Base-by-base conservation (phyloP, 306 rosid genomes). In the Cicer bijugum region DNA sequence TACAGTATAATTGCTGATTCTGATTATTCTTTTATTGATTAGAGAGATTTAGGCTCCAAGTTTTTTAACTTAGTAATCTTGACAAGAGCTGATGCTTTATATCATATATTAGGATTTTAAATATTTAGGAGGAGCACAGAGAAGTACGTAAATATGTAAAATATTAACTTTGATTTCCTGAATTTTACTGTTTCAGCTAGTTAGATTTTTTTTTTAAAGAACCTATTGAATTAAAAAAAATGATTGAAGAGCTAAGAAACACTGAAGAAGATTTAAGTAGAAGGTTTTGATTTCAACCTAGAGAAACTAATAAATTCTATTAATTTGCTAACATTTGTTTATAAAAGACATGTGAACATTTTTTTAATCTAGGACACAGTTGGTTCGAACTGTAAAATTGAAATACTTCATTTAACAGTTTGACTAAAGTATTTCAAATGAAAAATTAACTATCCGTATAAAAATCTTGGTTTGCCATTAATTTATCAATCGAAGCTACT, bases 111-210 rank as follows among this genome's bases (percentile, higher is more conserved):
- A 67, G 72, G 44, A 51, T 44, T 70, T 70, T 17, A 38, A 16
- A 6, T 52, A 38, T 15, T 16, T 51, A 38, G 75, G 63, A 52
- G 44, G 14, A 33, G 8, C 9, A 11, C 51, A 10, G 50, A 15
- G 39, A 52, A 52, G 17, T 48, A 14, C 48, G 63, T 70, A 52
- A 70, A 70, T 69, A 37, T 70, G 63, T 70, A 70, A 50, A 52
- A 10, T 70, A 38, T 51, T 69, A 37, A 3, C 43, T 43, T 66
- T 44, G 12, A 6, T 52, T 52, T 39, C 8, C 16, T 16, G 63
- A 52, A 12, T 52, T 20, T 20, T 23, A 67, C 23, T 28, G 6
- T 16, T 60, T 44, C 37, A 23, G 12, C 52, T 11, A 67, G 72
- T 19, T 45, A 7, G 62, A 4, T 0, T 20, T 12, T 62, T 12